Base-by-base conservation (phyloP, 805 yeast species). In the Suhomyces sp. region DNA sequence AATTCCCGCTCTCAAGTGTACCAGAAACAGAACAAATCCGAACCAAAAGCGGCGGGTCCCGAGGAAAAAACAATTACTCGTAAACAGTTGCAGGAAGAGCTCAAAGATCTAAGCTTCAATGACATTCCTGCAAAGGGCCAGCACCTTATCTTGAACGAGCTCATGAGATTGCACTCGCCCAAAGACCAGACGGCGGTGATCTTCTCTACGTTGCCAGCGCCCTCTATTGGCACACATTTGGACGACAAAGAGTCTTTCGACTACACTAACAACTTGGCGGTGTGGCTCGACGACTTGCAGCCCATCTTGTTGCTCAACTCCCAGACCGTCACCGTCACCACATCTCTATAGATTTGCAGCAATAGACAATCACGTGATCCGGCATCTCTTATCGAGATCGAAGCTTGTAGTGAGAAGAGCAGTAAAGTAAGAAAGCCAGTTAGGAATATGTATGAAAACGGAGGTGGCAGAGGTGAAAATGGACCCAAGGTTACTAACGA, bases 311-410 rank as follows among this genome's bases (percentile, higher is more conserved):
- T 94, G 56, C 79, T 94, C 51, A 93, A 94, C 64, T 90, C 97
- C 0, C 96, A 90, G 72, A 87, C 96, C 0, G 91, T 94, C 78
- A 94, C 99, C 0, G 99, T 93, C 2, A 93, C 99, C 0, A 92
- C 97, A 5, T 94, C 96, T 33, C 73, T 93, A 56, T 92, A 72
- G 46, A n/a, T 33, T 38, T 38, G 42, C 42, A 38, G 42, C 42
- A 38, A 38, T 38, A 38, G 24, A 38, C 12, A 3, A 9, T 38
- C 42, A 38, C 42, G 42, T 38, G 42, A 38, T 3, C 8, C 8
- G 22, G 12, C 23, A 38, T 17, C 23, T 17, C n/a, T 38, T 17
- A 38, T 38, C 42, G n/a, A 38, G 42, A 17, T 38, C 13, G 24
- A 38, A 17, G 42, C n/a, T 29, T 29, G 33, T 29, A 38, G 13